Conservation (phyloP, 2,329 filamentous ascomycete genomes). For the Hawksworthiomyces lignivorus region DNA sequence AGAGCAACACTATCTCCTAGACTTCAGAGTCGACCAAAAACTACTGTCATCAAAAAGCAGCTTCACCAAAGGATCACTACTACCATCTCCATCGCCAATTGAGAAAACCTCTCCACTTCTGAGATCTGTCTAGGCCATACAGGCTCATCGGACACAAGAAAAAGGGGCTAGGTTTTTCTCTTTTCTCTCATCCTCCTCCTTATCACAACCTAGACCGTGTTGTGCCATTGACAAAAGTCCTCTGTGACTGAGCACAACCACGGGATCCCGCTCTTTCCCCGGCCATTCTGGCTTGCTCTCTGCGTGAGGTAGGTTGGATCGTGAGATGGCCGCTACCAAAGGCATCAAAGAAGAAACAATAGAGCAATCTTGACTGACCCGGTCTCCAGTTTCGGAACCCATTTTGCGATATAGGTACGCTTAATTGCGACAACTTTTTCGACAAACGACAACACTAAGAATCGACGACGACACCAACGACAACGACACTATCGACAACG, state of each 20-base stretch:
- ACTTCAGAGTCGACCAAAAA: too few relatives aligned
- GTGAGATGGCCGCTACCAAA: too few relatives aligned
- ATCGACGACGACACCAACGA: conserved; percentile 3
- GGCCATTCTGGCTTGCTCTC: conserved; percentile 73
- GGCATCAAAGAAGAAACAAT: too few relatives aligned
- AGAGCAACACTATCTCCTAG: too few relatives aligned
- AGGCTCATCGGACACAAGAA: too few relatives aligned
- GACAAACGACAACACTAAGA: conserved; percentile 19
- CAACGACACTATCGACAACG: conserved; percentile 11
- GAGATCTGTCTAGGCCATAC: too few relatives aligned
- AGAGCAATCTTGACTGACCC: too few relatives aligned
- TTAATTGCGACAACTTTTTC: conserved; percentile 39
- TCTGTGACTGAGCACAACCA: conserved; percentile 41
- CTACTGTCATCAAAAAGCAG: too few relatives aligned
- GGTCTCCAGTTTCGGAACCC: conserved; percentile 24
- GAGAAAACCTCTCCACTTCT: background rate
- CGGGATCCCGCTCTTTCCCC: conserved; percentile 42
- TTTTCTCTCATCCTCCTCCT: conserved; percentile 13
- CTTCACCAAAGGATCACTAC: too few relatives aligned
- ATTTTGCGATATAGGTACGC: conserved; percentile 35
- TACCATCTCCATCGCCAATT: background rate
- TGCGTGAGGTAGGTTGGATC: conserved; percentile 71
- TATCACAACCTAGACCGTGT: conserved; percentile 2
- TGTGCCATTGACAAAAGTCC: conserved; percentile 26
- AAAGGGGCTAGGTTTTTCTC: conserved; percentile 1